A percentile compares a stretch with the other conserved stretches of the same genome.
phyloP scores from a whole-genome alignment of 352 stramenopile genomes.

The Phytophthora nicotianae region DNA sequence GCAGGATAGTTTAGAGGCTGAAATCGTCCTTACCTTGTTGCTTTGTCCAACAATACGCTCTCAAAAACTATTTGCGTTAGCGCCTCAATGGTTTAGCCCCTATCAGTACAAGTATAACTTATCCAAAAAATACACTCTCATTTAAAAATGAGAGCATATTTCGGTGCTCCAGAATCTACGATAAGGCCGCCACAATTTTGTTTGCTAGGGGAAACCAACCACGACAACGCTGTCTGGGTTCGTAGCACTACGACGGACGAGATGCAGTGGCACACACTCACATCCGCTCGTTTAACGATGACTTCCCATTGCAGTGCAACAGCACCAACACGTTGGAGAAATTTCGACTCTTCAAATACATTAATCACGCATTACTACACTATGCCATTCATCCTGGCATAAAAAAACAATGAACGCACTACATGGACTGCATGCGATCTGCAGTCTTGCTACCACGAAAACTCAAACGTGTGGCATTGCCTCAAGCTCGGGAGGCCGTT shows the following conservation, averaged over 20 bases:
- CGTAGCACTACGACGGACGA: conserved; percentile 3
- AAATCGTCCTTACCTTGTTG: no score
- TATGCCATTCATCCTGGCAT: neutral
- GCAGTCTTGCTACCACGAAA: conserved; percentile 32
- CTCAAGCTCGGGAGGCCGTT: conserved; percentile 34
- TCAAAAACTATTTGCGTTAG: no score
- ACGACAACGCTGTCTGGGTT: no score
- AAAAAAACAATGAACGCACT: neutral
- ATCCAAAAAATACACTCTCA: no score
- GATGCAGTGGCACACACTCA: conserved; percentile 4
- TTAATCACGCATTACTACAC: conserved; percentile 1
- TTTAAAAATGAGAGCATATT: no score
- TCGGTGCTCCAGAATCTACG: no score
- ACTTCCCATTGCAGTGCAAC: neutral
- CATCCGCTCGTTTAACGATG: conserved; percentile 2
- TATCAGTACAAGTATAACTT: no score
- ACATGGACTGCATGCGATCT: neutral
- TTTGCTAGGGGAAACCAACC: no score
- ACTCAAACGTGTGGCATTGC: conserved; percentile 32
- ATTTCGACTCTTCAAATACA: neutral
- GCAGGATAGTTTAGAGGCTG: no score
- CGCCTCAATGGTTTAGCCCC: no score
- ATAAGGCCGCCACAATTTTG: no score
- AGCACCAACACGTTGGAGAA: neutral
- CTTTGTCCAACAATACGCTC: no score